Percentiles rank a stretch among this genome's conserved stretches.
Conservation (phyloP, 345 rosid genomes). For the Eucalyptus marginata region DNA sequence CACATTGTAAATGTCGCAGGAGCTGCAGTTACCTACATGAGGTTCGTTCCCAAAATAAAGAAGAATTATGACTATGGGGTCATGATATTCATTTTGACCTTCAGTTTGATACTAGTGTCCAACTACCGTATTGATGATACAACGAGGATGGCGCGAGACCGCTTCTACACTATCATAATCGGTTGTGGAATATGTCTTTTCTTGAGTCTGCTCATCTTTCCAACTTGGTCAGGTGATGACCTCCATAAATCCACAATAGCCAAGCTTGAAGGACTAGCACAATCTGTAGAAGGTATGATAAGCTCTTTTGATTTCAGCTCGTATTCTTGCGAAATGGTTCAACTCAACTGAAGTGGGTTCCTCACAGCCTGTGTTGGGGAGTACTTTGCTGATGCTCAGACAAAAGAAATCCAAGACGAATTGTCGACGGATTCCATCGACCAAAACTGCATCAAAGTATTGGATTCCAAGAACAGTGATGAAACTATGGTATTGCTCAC, state of each 20-base stretch:
- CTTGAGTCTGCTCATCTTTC: slow-evolving; percentile 57
- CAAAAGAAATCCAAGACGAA: slow-evolving; percentile 1
- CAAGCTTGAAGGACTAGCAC: slow-evolving; percentile 71
- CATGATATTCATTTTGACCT: slow-evolving; percentile 73
- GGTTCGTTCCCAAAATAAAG: slow-evolving; percentile 70
- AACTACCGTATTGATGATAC: slow-evolving; percentile 54
- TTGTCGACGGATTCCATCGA: slow-evolving; percentile 38
- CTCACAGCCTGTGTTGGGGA: slow-evolving; percentile 54
- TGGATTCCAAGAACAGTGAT: slow-evolving; percentile 62
- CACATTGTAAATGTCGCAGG: slow-evolving; percentile 16
- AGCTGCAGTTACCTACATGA: slow-evolving; percentile 47
- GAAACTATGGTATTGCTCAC: slow-evolving; percentile 40
- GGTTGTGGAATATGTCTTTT: slow-evolving; percentile 70
- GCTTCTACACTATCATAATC: slow-evolving; percentile 52
- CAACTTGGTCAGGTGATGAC: slow-evolving; percentile 84
- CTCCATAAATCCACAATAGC: slow-evolving; percentile 52
- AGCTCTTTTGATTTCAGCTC: not conserved
- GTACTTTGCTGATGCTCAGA: slow-evolving; percentile 28
- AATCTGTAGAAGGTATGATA: slow-evolving; percentile 47
- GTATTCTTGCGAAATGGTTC: not conserved
- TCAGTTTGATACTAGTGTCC: slow-evolving; percentile 64
- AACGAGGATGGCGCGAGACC: slow-evolving; percentile 41
- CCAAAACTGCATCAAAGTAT: slow-evolving; percentile 46
- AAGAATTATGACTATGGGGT: slow-evolving; percentile 77
- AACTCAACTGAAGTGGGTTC: not conserved